Conservation (phyloP, 1,139 yeast genomes). For the Saccharomyces hybrid region DNA sequence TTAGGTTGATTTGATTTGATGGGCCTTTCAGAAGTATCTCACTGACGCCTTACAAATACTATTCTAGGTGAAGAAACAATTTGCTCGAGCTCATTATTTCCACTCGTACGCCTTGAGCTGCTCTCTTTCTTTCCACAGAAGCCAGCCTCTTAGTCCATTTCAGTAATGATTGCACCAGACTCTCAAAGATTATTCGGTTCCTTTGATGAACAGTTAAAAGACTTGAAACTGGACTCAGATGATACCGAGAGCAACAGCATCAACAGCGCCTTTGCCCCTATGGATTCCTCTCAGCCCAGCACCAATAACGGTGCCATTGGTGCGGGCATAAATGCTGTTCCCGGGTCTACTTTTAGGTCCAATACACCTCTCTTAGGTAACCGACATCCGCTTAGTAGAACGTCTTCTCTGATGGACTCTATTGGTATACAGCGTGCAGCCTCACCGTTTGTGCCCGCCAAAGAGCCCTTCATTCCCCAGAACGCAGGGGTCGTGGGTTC, state of each 20-base stretch:
- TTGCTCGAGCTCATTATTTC: not conserved
- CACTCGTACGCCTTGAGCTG: not conserved
- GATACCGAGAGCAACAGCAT: not conserved
- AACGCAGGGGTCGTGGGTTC: not conserved
- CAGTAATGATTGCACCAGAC: not conserved
- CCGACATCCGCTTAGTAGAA: conserved; percentile 13
- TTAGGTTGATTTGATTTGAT: not conserved
- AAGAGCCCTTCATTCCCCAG: not conserved
- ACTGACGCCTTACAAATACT: not conserved
- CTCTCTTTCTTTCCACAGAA: not conserved
- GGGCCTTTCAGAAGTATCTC: not conserved
- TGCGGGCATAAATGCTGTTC: conserved; percentile 1
- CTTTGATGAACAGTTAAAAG: not conserved
- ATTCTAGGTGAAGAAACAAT: not conserved
- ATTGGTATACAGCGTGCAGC: conserved; percentile 11
- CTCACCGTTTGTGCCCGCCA: not conserved
- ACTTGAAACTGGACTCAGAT: not conserved
- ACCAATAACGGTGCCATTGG: not conserved
- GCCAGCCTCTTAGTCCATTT: not conserved
- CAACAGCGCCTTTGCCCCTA: not conserved
- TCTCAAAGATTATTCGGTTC: not conserved
- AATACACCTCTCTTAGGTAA: not conserved
- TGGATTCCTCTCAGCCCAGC: not conserved
- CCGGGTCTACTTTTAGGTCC: conserved; percentile 2
- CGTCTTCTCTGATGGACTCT: conserved; percentile 23